Base-by-base conservation (phyloP, 2,329 filamentous ascomycete species). In the Gnomoniopsis sp. region DNA sequence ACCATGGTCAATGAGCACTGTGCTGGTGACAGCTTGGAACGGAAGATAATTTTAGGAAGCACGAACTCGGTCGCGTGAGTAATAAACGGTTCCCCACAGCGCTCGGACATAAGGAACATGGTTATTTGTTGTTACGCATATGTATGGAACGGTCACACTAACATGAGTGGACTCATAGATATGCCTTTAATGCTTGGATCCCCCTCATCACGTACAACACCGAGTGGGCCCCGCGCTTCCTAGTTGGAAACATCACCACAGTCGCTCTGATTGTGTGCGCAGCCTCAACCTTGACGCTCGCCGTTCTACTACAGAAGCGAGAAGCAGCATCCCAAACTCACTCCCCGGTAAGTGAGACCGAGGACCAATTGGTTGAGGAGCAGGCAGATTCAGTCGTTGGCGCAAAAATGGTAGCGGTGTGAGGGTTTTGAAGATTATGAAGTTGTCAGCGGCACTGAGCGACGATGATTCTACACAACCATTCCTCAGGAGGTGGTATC, bases 111-210 rank as follows among this genome's bases (percentile, higher is more conserved):
- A 38, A 8, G 15, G 34, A 38, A 8, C 34, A 8, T 8, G 15
- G 34, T 15, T 38, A 38, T 38, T 15, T 38, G 12, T 12, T n/a
- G n/a, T 41, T 17, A 21, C 6, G 15, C 43, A n/a, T 7, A 19
- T 19, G 6, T 19, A 11, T 22, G 19, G n/a, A 19, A 12, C 7
- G 17, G 19, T 12, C 17, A 12, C 15, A 34, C 44, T 54, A 6
- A 58, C 6, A 3, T 17, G 36, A 14, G 10, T 26, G 23, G 34
- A 34, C 3, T 1, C 2, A 17, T 10, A 62, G 60, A 3, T 62
- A 66, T 57, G 65, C 65, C 2, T 68, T 68, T 57, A 67, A 67
- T 41, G 65, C 65, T 19, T 68, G 65, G 66, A 66, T 67, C 33
- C 65, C 65, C 3, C 54, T 67, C 10, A 46, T 68, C 17, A 65